Conservation (phyloP, 257 asterid genomes). For the Avicennia marina region DNA sequence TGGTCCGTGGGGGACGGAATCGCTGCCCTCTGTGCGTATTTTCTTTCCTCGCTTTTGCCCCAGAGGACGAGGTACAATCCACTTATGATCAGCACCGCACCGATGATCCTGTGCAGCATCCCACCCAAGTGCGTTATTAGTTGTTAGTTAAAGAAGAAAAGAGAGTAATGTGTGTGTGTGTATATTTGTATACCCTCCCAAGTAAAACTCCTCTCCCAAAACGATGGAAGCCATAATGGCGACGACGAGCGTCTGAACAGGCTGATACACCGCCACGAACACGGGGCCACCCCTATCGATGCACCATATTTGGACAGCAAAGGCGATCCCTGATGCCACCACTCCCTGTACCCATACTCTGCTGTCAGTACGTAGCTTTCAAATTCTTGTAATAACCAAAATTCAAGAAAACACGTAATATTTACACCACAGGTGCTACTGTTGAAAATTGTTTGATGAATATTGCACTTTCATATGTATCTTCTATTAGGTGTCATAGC, state of each 20-base stretch:
- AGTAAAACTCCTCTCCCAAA: conserved; percentile 56
- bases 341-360: conserved; percentile 43
- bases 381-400: no score
- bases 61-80: conserved; percentile 68
- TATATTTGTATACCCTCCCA: conserved; percentile 54
- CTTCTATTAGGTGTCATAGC: no score
- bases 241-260: conserved; percentile 82
- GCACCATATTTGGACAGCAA: conserved; percentile 92
- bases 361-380: no score
- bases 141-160: not conserved
- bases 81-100: conserved; percentile 58
- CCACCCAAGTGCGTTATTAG: no score
- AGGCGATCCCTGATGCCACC: conserved; percentile 86
- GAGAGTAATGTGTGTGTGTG: not conserved
- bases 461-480: no score
- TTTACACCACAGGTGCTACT: no score
- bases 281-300: conserved; percentile 83
- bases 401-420: no score
- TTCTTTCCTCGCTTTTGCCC: conserved; percentile 69
- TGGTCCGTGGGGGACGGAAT: conserved; percentile 42
- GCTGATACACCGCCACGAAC: conserved; percentile 79
- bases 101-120: conserved; percentile 47
- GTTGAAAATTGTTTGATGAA: no score
- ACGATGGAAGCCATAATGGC: conserved; percentile 62
- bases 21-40: conserved; percentile 33